Percentiles rank a stretch among this genome's conserved stretches.
These are phyloP conservation scores for Pythium guiyangense DNA, from an alignment of 352 stramenopile species.

Conservation along the genomic window DNA sequence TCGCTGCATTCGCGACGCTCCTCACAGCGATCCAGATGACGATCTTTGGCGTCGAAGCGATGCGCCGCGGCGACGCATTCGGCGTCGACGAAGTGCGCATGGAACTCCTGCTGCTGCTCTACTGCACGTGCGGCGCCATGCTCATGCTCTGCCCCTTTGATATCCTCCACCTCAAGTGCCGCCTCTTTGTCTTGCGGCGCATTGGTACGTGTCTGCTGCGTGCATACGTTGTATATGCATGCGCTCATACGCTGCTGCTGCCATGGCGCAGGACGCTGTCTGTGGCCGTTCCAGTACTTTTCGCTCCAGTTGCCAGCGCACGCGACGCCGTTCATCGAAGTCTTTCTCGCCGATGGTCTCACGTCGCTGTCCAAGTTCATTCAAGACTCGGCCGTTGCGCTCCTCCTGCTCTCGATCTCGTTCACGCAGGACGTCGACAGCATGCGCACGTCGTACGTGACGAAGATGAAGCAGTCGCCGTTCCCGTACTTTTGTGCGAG, in stretches of 20 bases:
- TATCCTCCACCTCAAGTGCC: slow-evolving; percentile 62
- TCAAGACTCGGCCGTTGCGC: slow-evolving; percentile 56
- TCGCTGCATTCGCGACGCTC: slow-evolving; percentile 30
- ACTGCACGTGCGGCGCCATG: slow-evolving; percentile 32
- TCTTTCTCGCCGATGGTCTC: slow-evolving; percentile 77
- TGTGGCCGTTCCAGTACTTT: slow-evolving; percentile 69
- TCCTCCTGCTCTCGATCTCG: slow-evolving; percentile 58
- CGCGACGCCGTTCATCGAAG: slow-evolving; percentile 68
- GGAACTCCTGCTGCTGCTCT: slow-evolving; percentile 66
- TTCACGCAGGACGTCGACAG: slow-evolving; percentile 40
- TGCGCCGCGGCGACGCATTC: slow-evolving; percentile 34
- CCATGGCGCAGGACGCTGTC: slow-evolving; percentile 36
- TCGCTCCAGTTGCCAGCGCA: slow-evolving; percentile 43
- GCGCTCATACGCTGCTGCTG: neutral
- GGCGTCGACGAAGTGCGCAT: slow-evolving; percentile 53
- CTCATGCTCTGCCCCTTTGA: slow-evolving; percentile 65
- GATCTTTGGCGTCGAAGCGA: slow-evolving; percentile 45
- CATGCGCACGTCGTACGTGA: slow-evolving; percentile 46
- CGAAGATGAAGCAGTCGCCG: slow-evolving; percentile 69
- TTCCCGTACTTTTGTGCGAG: slow-evolving; percentile 70
- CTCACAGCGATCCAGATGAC: slow-evolving; percentile 44
- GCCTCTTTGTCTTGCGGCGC: slow-evolving; percentile 48
- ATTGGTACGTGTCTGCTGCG: slow-evolving; percentile 34
- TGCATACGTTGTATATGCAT: neutral
- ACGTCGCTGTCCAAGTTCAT: slow-evolving; percentile 85